Conservation (phyloP, 306 rosid genomes). For the Pachyrhizus erosus region DNA sequence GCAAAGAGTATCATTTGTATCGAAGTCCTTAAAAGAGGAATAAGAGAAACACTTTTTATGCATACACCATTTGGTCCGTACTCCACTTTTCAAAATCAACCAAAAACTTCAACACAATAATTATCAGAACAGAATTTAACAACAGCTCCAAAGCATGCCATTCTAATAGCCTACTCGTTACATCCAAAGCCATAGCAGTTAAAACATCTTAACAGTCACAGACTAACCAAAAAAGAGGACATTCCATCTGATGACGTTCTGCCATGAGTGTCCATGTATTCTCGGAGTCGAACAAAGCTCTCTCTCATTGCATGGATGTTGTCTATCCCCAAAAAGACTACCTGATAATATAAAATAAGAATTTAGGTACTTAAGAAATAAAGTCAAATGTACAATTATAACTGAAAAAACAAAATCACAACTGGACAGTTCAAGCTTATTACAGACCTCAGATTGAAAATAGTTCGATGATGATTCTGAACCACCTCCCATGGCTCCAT, state of each 20-base stretch:
- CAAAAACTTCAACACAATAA: conserved; percentile 11
- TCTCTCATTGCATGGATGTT: conserved; percentile 99
- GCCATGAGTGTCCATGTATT: conserved; percentile 89
- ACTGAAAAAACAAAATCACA: conserved; percentile 37
- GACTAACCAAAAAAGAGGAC: conserved; percentile 95
- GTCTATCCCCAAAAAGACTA: conserved; percentile 95
- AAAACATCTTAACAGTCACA: conserved; percentile 36
- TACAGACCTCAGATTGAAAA: conserved; percentile 85
- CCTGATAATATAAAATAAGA: conserved; percentile 52
- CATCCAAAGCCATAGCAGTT: conserved; percentile 27
- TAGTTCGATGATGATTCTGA: conserved; percentile 96
- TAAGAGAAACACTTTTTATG: conserved; percentile 17
- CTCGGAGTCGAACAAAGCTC: conserved; percentile 92
- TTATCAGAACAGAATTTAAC: neutral
- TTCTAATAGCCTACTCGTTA: conserved; percentile 31
- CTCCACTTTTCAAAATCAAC: conserved; percentile 30
- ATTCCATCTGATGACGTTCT: conserved; percentile 92
- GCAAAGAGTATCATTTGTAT: neutral
- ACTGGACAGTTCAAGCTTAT: conserved; percentile 40
- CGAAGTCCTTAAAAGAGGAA: neutral
- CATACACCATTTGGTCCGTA: conserved; percentile 5
- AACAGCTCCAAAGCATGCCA: conserved; percentile 27
- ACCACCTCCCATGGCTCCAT: conserved; percentile 99
- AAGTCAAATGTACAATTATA: conserved; percentile 18
- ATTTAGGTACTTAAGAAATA: conserved; percentile 16